Evolutionary conservation across 345 rosid genomes (phyloP).

Genomic region (Psidium guajava): DNA sequence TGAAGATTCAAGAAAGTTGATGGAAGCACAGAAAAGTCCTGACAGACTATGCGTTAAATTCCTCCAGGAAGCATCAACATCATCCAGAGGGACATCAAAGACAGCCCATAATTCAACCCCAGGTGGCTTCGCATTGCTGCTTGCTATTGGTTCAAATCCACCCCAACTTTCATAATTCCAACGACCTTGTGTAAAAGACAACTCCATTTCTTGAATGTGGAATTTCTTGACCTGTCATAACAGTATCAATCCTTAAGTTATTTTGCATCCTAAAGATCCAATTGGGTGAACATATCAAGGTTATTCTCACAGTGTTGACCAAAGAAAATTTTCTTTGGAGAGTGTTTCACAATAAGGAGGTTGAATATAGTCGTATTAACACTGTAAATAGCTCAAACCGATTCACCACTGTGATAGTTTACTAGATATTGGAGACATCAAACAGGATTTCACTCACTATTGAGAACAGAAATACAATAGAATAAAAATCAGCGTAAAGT

Average conservation of each 20-base stretch:
- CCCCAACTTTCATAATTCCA: constrained; percentile 99
- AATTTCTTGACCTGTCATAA: constrained; percentile 62
- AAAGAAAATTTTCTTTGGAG: neutral
- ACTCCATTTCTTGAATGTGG: constrained; percentile 76
- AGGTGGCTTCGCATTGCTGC: constrained; percentile 88
- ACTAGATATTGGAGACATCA: neutral
- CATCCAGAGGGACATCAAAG: constrained; percentile 65
- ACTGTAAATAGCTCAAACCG: neutral
- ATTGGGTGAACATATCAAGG: neutral
- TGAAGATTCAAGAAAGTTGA: constrained; percentile 81
- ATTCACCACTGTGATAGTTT: neutral
- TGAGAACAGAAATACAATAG: neutral
- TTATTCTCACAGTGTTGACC: neutral
- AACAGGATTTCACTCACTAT: neutral
- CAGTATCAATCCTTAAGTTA: neutral
- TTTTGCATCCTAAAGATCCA: neutral
- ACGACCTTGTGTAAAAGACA: constrained; percentile 97
- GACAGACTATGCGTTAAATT: constrained; percentile 83
- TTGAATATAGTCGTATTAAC: neutral
- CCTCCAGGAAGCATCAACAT: constrained; percentile 81
- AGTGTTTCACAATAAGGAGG: neutral
- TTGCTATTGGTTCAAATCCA: constrained; percentile 75
- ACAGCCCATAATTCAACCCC: constrained; percentile 97
- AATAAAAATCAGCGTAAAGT: neutral
- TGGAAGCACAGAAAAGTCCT: constrained; percentile 93